Evolutionary conservation across 1,284 basidiomycete species (phyloP).

Genomic region (Pyrrhoderma noxium): DNA sequence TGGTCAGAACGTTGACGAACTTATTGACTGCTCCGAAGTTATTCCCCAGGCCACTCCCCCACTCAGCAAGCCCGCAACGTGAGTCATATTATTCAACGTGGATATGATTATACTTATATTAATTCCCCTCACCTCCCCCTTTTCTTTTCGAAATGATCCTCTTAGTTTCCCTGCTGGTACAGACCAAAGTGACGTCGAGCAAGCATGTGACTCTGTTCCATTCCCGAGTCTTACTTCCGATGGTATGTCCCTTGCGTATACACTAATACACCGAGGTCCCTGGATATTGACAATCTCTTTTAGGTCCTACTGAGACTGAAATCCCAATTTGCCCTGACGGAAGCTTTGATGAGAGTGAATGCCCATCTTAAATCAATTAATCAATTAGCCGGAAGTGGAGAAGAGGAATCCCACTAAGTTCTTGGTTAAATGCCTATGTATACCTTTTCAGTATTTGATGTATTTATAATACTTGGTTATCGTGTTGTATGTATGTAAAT

Average conservation of each 20-base stretch:
- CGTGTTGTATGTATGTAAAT: no score
- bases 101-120: no score
- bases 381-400: no score
- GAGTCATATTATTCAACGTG: no score
- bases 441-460: no score
- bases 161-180: slow-evolving; percentile 18
- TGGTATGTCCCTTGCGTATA: neutral
- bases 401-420: no score
- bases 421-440: no score
- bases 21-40: slow-evolving; percentile 20
- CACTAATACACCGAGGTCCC: no score
- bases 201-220: slow-evolving; percentile 9
- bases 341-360: slow-evolving; percentile 10
- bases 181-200: slow-evolving; percentile 9
- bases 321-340: slow-evolving; percentile 19
- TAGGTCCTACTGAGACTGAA: slow-evolving; percentile 11
- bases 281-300: no score
- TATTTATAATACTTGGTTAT: no score
- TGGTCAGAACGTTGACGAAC: slow-evolving; percentile 16
- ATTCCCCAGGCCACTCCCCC: slow-evolving; percentile 12
- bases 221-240: slow-evolving; percentile 18
- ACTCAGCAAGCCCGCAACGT: slow-evolving; percentile 17
- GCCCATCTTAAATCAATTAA: slow-evolving; percentile 11
- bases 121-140: no score
- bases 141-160: neutral